These are phyloP conservation scores for Fraxinus latifolia DNA, from an alignment of 305 asterid species.

Conservation along the genomic window DNA sequence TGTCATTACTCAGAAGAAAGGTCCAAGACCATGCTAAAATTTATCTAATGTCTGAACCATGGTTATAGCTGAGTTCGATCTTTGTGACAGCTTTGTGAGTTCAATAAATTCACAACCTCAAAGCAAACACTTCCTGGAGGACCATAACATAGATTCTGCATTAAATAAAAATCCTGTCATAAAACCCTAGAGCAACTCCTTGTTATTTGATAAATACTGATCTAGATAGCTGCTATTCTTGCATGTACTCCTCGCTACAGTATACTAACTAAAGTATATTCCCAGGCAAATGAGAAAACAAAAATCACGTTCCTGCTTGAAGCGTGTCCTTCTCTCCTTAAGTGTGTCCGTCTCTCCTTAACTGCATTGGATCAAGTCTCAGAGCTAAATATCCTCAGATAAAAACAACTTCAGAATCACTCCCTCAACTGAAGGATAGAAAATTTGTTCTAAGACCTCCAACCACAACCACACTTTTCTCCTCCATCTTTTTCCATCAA, in stretches of 20 bases:
- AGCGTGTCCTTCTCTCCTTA: not conserved
- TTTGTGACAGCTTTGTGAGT: conserved; percentile 2
- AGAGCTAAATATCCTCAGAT: not conserved
- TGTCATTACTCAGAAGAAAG: not conserved
- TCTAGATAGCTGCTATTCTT: not conserved
- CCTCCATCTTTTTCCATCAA: not conserved
- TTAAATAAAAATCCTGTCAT: not conserved
- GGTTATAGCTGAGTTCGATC: not conserved
- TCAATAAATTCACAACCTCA: not conserved
- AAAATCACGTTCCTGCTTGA: not conserved
- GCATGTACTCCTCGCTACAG: not conserved
- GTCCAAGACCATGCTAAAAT: not conserved
- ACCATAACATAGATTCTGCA: not conserved
- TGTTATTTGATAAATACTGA: not conserved
- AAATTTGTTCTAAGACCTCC: not conserved
- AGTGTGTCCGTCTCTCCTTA: not conserved
- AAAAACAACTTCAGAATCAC: not conserved
- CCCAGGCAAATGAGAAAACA: not conserved
- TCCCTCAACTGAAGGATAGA: not conserved
- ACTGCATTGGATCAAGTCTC: not conserved
- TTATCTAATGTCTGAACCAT: not conserved
- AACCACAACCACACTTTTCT: not conserved
- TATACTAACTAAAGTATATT: not conserved
- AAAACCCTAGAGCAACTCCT: not conserved
- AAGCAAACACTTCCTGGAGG: not conserved